phyloP scores from a whole-genome alignment of 305 asterid species.

The Fraxinus velutina region DNA sequence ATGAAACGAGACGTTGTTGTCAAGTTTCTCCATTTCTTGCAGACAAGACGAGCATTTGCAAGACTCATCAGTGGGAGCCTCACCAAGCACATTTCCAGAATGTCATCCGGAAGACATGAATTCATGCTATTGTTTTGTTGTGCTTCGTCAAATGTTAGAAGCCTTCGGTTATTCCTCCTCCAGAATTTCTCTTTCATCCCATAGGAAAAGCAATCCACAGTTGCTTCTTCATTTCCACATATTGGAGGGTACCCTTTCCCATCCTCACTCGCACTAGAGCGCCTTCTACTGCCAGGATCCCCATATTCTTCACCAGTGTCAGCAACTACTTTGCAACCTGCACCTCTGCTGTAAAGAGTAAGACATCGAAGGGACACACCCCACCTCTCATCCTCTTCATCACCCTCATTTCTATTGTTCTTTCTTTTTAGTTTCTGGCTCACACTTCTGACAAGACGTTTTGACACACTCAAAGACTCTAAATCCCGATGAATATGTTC shows the following conservation, averaged over 20 bases:
- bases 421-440: constrained; percentile 74
- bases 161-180: constrained; percentile 51
- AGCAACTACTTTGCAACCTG: constrained; percentile 91
- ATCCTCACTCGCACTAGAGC: constrained; percentile 68
- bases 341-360: constrained; percentile 62
- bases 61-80: constrained; percentile 71
- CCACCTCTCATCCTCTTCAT: constrained; percentile 47
- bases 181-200: constrained; percentile 68
- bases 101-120: constrained; percentile 71
- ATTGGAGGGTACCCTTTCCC: constrained; percentile 43
- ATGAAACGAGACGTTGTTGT: constrained; percentile 57
- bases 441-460: constrained; percentile 61
- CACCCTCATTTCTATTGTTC: constrained; percentile 43
- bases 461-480: constrained; percentile 61
- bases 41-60: constrained; percentile 81
- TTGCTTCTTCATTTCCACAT: constrained; percentile 52
- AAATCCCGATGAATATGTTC: constrained; percentile 39
- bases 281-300: constrained; percentile 52
- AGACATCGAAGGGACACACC: constrained; percentile 75
- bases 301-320: constrained; percentile 64
- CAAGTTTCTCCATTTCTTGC: constrained; percentile 87
- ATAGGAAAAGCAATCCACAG: constrained; percentile 67
- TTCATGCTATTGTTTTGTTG: constrained; percentile 47
- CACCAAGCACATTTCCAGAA: constrained; percentile 80
- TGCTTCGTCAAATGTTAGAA: constrained; percentile 32